Evolutionary conservation across 1,284 basidiomycete species (phyloP), one percentile per base, ranked within the genome.

Genomic region (Ceratobasidium sp.): DNA sequence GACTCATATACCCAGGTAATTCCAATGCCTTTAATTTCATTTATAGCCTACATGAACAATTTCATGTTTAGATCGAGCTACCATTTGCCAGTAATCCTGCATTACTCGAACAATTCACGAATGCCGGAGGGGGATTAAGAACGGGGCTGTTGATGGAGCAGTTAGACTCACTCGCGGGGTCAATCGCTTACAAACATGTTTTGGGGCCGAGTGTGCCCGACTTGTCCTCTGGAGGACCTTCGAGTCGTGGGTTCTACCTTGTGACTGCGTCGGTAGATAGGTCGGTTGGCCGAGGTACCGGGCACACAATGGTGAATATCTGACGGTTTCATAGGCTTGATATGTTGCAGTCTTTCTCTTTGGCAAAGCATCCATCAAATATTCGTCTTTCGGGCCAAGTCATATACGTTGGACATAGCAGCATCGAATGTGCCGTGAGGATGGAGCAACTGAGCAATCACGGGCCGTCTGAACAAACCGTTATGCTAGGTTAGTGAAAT

Each of bases 241-340:
- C 73, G 80, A 88, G 59, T 86, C 91, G 87, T 19, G 92, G 91
- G 0, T 90, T 93, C 78, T 95, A 94, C 78, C 87, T 95, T 76
- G 93, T 94, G 8, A 95, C 93, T 1, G 93, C 93, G 45, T 89
- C 90, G 6, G 93, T 93, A 0, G 93, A 95, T 79, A 85, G 93
- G 89, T 90, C 78, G 60, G 85, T 81, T 1, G 51, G 77, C 79
- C 78, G 44, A 71, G 36, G 11, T 11, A 41, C 36, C 36, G 11
- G 11, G 11, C 36, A 11, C 11, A 41, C 78, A 45, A 22, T 54
- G 24, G 24, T 69, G 33, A 44, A 36, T 64, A 63, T 31, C 63
- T 33, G 24, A 59, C 45, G 69, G 53, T 3, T 71, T 41, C 60
- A 29, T 62, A 92, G 90, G 73, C 82, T 92, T 33, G 91, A 92